Conservation (phyloP, 192 early-diverging fungal species). For the Spizellomyces sp. region DNA sequence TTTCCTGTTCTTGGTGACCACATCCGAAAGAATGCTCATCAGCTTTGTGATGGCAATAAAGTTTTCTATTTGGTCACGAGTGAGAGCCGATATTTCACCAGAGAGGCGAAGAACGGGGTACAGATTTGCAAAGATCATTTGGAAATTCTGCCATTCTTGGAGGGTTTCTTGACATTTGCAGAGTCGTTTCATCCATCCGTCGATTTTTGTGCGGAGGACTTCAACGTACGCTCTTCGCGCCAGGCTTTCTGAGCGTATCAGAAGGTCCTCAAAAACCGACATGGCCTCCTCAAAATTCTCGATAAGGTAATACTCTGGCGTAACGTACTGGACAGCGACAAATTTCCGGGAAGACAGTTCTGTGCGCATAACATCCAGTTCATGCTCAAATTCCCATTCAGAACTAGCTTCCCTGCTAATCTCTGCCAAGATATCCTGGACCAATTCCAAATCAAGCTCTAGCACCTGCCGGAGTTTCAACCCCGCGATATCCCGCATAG, state of each 20-base stretch:
- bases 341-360: constrained; percentile 35
- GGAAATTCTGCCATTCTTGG: constrained; percentile 21
- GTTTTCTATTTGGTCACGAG: constrained; percentile 22
- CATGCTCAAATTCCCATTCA: constrained; percentile 33
- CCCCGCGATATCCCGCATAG: constrained; percentile 34
- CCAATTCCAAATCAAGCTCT: constrained; percentile 45
- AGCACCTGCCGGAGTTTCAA: constrained; percentile 33
- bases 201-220: constrained; percentile 27
- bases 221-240: background rate
- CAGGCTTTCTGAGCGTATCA: constrained; percentile 36
- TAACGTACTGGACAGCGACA: constrained; percentile 9
- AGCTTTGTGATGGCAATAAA: constrained; percentile 34
- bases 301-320: constrained; percentile 1
- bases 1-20: constrained; percentile 36
- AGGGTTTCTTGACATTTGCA: constrained; percentile 30
- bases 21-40: constrained; percentile 32
- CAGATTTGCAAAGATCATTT: constrained; percentile 25
- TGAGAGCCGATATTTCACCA: constrained; percentile 12
- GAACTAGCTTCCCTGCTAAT: constrained; percentile 42
- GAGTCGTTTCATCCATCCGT: constrained; percentile 36
- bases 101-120: constrained; percentile 32
- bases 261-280: constrained; percentile 35
- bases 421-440: constrained; percentile 39
- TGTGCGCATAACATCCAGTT: constrained; percentile 34
- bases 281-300: constrained; percentile 26